Evolutionary conservation across 2,329 filamentous ascomycete species (phyloP).

Genomic region (Akanthomyces uredinophilus): DNA sequence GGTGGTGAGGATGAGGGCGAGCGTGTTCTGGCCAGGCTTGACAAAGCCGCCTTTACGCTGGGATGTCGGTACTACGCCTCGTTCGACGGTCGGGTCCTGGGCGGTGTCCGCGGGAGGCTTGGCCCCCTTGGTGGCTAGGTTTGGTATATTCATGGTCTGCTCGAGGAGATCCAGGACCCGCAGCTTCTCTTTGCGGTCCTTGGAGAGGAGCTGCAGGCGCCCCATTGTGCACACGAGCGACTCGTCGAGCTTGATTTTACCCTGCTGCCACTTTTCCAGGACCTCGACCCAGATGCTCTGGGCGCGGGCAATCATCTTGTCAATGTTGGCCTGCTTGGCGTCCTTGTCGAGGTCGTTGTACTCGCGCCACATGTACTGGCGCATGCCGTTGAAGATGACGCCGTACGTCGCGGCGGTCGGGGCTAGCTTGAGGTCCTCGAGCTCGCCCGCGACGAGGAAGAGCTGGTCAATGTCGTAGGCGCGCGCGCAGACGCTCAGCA

Average conservation of each 20-base stretch:
- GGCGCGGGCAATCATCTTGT: slow-evolving; percentile 57
- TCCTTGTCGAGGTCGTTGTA: slow-evolving; percentile 24
- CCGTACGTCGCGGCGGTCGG: slow-evolving; percentile 72
- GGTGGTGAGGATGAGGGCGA: slow-evolving; percentile 65
- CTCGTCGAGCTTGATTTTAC: slow-evolving; percentile 69
- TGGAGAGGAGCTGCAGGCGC: slow-evolving; percentile 63
- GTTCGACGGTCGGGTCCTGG: neutral
- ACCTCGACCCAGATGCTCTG: slow-evolving; percentile 78
- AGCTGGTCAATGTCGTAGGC: slow-evolving; percentile 73
- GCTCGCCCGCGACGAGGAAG: slow-evolving; percentile 68
- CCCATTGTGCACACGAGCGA: slow-evolving; percentile 77
- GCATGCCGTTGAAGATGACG: slow-evolving; percentile 74
- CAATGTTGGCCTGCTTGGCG: slow-evolving; percentile 30
- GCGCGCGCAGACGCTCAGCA: slow-evolving; percentile 74
- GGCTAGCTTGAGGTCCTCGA: slow-evolving; percentile 58
- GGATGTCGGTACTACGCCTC: neutral
- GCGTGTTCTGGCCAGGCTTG: slow-evolving; percentile 48
- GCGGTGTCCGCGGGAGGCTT: neutral
- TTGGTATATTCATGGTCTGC: slow-evolving; percentile 73
- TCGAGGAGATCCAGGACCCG: slow-evolving; percentile 72
- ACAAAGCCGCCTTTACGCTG: slow-evolving; percentile 23
- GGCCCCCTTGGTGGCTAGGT: slow-evolving; percentile 30
- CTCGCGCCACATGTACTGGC: slow-evolving; percentile 29
- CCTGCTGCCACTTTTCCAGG: slow-evolving; percentile 67
- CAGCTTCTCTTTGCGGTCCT: slow-evolving; percentile 55